A percentile compares a stretch with the other conserved stretches of the same genome.
phyloP scores from a whole-genome alignment of 495 filamentous ascomycete species.

The Aspergillus cavernicola region DNA sequence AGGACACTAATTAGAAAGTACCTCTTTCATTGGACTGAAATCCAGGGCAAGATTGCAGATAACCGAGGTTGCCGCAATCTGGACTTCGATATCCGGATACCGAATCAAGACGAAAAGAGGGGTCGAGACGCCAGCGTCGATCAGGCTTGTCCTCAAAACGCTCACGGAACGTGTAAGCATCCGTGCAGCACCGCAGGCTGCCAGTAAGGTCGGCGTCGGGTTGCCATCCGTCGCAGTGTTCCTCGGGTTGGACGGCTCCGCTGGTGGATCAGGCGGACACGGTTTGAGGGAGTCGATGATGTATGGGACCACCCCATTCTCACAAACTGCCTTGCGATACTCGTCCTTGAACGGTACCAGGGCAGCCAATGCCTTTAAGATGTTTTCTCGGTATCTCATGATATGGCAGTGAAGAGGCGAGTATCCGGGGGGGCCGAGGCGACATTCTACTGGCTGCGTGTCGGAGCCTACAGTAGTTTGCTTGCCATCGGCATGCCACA shows the following conservation, averaged over 20 bases:
- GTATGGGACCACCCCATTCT: slow-evolving; percentile 72
- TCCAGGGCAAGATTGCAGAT: slow-evolving; percentile 81
- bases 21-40: slow-evolving; percentile 86
- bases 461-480: slow-evolving; percentile 20
- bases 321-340: slow-evolving; percentile 78
- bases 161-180: slow-evolving; percentile 79
- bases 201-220: slow-evolving; percentile 66
- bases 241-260: slow-evolving; percentile 31
- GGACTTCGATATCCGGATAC: slow-evolving; percentile 73
- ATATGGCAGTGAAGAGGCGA: slow-evolving; percentile 64
- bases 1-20: background rate
- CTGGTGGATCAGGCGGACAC: slow-evolving; percentile 34
- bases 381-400: slow-evolving; percentile 70
- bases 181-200: slow-evolving; percentile 75
- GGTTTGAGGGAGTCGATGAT: slow-evolving; percentile 80
- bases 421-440: slow-evolving; percentile 58
- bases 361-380: slow-evolving; percentile 74
- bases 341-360: slow-evolving; percentile 78
- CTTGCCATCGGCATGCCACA: slow-evolving; percentile 40
- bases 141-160: slow-evolving; percentile 77
- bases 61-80: slow-evolving; percentile 77
- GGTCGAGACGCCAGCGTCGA: slow-evolving; percentile 76
- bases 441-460: slow-evolving; percentile 25
- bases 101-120: slow-evolving; percentile 75
- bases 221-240: slow-evolving; percentile 44